Evolutionary conservation across 1,139 yeast genomes (phyloP), one percentile per base, ranked within the genome.

Genomic region (Debaryomyces singareniensis): DNA sequence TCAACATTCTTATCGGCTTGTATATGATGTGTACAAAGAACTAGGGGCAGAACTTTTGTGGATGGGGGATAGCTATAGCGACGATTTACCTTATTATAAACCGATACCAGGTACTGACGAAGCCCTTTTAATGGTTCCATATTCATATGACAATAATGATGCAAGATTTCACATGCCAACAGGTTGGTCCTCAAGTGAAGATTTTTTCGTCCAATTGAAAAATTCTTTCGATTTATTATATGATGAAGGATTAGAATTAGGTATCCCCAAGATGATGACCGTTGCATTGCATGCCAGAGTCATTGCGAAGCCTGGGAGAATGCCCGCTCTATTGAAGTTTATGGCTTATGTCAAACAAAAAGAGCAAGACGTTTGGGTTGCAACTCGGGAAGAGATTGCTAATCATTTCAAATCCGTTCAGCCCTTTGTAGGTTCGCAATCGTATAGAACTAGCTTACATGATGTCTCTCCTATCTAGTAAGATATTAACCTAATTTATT

Each of bases 251-350:
- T 12, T 10, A 4, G 25, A 23, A 7, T 7, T 7, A 11, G 11
- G 7, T 23, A 7, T 11, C n/a, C 25, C 25, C 10, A 28, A 23
- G 10, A 28, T 28, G 30, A 28, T 28, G 30, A 28, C 30, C 10
- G 27, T 28, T 4, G 30, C 27, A 13, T 25, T 28, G 12, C 30
- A 28, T 6, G 15, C 27, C 10, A 24, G 30, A 15, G 26, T 28
- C n/a, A 23, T 28, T 15, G 27, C 27, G 6, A 28, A 28, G 27
- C 30, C 30, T 4, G 30, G 30, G n/a, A 22, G 26, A 24, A 22
- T 28, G 20, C 30, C 25, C 15, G 27, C 30, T n/a, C 23, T 28
- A 16, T 15, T 22, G 20, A 28, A 28, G 27, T 28, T 28, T 13
- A 28, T 28, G 25, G 27, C 20, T 10, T 25, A 28, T 13, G 26